Conservation (phyloP, 805 yeast species). For the Wickerhamomyces silvicola region DNA sequence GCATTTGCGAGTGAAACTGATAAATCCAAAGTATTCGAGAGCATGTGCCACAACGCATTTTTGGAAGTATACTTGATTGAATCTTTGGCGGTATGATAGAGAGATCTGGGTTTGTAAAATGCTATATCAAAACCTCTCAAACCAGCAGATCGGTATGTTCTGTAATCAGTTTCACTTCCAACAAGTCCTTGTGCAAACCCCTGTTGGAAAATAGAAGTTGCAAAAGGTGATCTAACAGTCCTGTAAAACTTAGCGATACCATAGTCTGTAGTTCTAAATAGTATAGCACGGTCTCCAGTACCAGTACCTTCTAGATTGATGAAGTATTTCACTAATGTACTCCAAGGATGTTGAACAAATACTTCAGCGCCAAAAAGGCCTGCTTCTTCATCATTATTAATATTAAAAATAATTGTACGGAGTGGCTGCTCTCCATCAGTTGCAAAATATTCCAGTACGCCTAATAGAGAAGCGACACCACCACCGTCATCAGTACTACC, state of each 20-base stretch:
- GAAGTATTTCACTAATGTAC: slow-evolving; percentile 51
- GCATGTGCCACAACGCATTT: slow-evolving; percentile 81
- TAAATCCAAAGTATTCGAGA: slow-evolving; percentile 61
- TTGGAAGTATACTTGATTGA: slow-evolving; percentile 55
- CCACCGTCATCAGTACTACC: slow-evolving; percentile 93
- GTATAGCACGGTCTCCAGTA: slow-evolving; percentile 67
- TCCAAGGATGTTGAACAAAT: slow-evolving; percentile 71
- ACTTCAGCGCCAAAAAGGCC: slow-evolving; percentile 78
- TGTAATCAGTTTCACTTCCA: slow-evolving; percentile 80
- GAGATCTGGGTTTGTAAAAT: slow-evolving; percentile 75
- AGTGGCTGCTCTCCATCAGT: slow-evolving; percentile 42
- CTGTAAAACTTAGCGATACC: slow-evolving; percentile 56
- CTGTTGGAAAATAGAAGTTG: slow-evolving; percentile 73
- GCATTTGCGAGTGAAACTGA: slow-evolving; percentile 38
- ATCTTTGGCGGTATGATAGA: slow-evolving; percentile 78
- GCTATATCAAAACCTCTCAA: slow-evolving; percentile 87
- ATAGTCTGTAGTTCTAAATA: slow-evolving; percentile 78
- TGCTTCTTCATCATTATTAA: slow-evolving; percentile 86
- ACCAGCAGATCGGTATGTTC: slow-evolving; percentile 60
- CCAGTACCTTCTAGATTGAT: slow-evolving; percentile 91
- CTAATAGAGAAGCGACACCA: slow-evolving; percentile 78
- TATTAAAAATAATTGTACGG: slow-evolving; percentile 73
- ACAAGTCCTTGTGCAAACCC: slow-evolving; percentile 72
- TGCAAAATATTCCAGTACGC: slow-evolving; percentile 49
- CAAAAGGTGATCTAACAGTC: slow-evolving; percentile 63